phyloP scores from a whole-genome alignment of 2,329 filamentous ascomycete species.

The Teratosphaeria gauchensis region DNA sequence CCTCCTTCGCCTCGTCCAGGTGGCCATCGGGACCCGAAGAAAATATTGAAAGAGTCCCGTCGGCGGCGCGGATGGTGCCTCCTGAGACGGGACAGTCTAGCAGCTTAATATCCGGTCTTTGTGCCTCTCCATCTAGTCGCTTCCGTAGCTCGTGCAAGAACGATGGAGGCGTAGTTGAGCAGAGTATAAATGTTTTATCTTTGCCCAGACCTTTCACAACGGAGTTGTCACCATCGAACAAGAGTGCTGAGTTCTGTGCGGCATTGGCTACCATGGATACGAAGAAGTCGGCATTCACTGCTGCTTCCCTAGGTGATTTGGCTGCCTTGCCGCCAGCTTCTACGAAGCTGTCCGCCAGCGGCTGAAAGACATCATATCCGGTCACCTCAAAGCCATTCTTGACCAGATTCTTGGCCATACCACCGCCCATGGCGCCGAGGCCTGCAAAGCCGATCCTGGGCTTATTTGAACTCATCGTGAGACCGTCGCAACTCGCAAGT shows the following conservation, averaged over 20 bases:
- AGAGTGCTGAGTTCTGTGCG: conserved; percentile 55
- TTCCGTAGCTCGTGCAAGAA: conserved; percentile 53
- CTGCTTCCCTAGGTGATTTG: conserved; percentile 52
- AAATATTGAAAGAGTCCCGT: conserved; percentile 69
- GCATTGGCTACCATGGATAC: conserved; percentile 70
- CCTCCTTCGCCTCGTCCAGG: conserved; percentile 46
- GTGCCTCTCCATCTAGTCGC: conserved; percentile 42
- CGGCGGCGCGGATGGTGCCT: conserved; percentile 56
- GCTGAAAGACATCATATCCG: conserved; percentile 61
- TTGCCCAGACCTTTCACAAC: conserved; percentile 45
- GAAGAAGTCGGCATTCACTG: conserved; percentile 49
- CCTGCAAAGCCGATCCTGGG: conserved; percentile 49
- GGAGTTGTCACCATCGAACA: conserved; percentile 50
- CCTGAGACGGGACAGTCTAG: conserved; percentile 67
- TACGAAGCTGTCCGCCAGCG: conserved; percentile 56
- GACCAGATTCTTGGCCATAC: conserved; percentile 67
- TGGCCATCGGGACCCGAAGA: conserved; percentile 47
- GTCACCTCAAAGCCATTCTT: conserved; percentile 57
- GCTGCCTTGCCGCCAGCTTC: conserved; percentile 52
- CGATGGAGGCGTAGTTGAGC: conserved; percentile 59
- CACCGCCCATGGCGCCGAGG: conserved; percentile 73
- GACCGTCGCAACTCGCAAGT: background rate
- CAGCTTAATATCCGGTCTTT: conserved; percentile 54
- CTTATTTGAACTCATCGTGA: conserved; percentile 13
- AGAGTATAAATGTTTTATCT: conserved; percentile 54